phyloP scores from a whole-genome alignment of 345 rosid genomes.

The Salix arbutifolia region DNA sequence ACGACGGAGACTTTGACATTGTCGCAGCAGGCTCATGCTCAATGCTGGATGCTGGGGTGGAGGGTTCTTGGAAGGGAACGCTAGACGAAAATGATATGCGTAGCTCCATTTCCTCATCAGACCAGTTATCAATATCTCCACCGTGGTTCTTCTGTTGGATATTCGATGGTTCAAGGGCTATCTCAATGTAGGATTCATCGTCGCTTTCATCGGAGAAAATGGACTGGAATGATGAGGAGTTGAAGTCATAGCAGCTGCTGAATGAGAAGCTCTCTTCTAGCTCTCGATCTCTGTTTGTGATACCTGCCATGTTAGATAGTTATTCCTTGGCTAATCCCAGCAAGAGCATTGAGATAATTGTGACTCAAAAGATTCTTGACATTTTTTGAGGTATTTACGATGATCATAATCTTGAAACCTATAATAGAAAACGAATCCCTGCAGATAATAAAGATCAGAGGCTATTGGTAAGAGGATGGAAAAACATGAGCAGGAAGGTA shows the following conservation, averaged over 20 bases:
- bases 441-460: slow-evolving; percentile 1
- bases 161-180: slow-evolving; percentile 22
- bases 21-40: not conserved
- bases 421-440: not conserved
- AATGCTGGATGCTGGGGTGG: not conserved
- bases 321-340: not conserved
- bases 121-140: not conserved
- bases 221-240: not conserved
- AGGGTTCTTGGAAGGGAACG: not conserved
- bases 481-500: not conserved
- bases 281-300: slow-evolving; percentile 1
- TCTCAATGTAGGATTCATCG: slow-evolving; percentile 38
- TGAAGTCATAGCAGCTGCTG: slow-evolving; percentile 10
- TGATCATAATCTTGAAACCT: not conserved
- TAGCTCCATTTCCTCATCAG: slow-evolving; percentile 15
- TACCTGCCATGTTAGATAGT: not conserved
- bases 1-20: not conserved
- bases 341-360: not conserved
- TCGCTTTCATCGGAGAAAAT: slow-evolving; percentile 18
- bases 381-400: not conserved
- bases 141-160: not conserved
- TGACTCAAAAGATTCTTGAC: not conserved
- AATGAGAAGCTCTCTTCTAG: slow-evolving; percentile 10
- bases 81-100: slow-evolving; percentile 32
- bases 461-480: not conserved